These are phyloP conservation scores for Fusarium sp. DNA, from an alignment of 2,329 filamentous ascomycete genomes.

Conservation along the genomic window DNA sequence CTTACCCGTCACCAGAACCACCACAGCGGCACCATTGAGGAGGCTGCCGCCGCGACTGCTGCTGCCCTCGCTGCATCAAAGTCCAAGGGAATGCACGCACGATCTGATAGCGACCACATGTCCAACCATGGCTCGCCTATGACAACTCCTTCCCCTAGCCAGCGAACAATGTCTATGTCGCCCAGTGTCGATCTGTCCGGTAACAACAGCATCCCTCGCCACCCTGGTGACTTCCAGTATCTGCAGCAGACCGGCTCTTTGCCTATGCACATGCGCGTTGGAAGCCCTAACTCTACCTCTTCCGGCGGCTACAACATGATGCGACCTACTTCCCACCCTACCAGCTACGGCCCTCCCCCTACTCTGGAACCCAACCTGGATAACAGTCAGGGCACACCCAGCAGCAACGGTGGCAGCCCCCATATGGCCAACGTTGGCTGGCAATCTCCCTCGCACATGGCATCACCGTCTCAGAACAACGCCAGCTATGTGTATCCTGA, in stretches of 20 bases:
- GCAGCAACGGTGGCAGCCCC: constrained; percentile 84
- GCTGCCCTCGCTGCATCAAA: constrained; percentile 78
- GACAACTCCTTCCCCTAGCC: constrained; percentile 85
- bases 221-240: constrained; percentile 75
- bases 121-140: constrained; percentile 80
- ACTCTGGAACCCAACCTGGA: constrained; percentile 89
- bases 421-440: constrained; percentile 86
- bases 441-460: constrained; percentile 84
- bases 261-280: constrained; percentile 83
- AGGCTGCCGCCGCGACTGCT: constrained; percentile 89
- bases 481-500: constrained; percentile 84
- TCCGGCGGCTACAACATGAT: constrained; percentile 68
- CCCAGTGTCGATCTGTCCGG: constrained; percentile 80
- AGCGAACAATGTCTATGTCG: constrained; percentile 83
- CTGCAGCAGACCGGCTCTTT: constrained; percentile 80
- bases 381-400: constrained; percentile 74
- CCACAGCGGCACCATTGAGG: constrained; percentile 94
- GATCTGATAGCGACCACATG: constrained; percentile 77
- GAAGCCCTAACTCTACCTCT: constrained; percentile 76
- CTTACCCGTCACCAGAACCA: constrained; percentile 96
- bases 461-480: constrained; percentile 76
- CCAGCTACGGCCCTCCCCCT: constrained; percentile 82
- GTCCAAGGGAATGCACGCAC: constrained; percentile 61
- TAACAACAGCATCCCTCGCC: constrained; percentile 75
- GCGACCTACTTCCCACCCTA: constrained; percentile 87